Percentiles rank a stretch among this genome's conserved stretches.
Evolutionary conservation across 2,329 filamentous ascomycete species (phyloP).

Genomic region (Fusarium anguioides): DNA sequence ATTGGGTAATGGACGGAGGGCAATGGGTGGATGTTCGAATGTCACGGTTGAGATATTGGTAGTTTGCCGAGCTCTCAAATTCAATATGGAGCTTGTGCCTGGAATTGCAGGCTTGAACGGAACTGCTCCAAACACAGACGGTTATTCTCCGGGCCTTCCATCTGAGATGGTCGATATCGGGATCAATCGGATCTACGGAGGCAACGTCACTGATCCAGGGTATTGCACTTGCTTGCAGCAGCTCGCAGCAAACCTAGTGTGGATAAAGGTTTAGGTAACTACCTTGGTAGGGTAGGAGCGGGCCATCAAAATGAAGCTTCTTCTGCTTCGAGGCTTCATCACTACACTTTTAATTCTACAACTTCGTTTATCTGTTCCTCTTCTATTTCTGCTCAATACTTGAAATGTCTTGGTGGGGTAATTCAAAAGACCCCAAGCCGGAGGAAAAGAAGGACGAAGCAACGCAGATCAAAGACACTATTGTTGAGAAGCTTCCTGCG

Average conservation of each 20-base stretch:
- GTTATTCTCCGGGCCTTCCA: constrained; percentile 46
- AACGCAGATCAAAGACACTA: constrained; percentile 45
- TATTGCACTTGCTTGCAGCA: constrained; percentile 5
- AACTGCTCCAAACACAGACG: constrained; percentile 22
- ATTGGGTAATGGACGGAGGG: constrained; percentile 44
- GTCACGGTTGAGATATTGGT: constrained; percentile 45
- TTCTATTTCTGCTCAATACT: neutral
- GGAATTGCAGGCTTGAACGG: constrained; percentile 49
- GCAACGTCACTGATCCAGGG: constrained; percentile 37
- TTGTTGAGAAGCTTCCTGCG: constrained; percentile 61
- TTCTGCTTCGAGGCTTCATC: constrained; percentile 5
- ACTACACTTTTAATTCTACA: neutral
- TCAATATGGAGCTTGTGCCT: constrained; percentile 45
- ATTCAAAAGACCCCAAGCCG: constrained; percentile 50
- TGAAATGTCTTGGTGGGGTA: constrained; percentile 58
- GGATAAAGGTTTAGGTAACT: no score
- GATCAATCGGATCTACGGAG: constrained; percentile 40
- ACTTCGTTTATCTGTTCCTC: constrained; percentile 1
- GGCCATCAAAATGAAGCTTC: constrained; percentile 35
- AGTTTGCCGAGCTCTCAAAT: constrained; percentile 47
- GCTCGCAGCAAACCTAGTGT: constrained; percentile 10
- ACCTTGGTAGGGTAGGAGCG: constrained; percentile 24
- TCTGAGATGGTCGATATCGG: constrained; percentile 24
- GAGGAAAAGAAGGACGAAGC: constrained; percentile 44
- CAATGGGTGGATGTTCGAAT: constrained; percentile 47